Evolutionary conservation across 192 early-diverging fungal species (phyloP).

Genomic region (Coemansia sp.): DNA sequence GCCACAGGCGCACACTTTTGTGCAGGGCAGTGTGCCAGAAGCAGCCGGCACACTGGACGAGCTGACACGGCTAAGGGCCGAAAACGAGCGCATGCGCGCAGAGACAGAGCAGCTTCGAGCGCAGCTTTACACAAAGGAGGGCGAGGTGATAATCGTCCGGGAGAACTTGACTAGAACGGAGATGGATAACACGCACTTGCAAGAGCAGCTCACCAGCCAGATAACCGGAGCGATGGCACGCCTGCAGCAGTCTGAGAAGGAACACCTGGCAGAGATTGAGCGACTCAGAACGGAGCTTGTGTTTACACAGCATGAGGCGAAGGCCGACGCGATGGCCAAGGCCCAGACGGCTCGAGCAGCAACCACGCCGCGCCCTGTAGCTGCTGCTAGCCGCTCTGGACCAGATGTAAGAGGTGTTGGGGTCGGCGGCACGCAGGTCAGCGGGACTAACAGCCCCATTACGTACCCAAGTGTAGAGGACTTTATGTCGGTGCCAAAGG

Average conservation of each 20-base stretch:
- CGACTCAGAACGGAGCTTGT: conserved; percentile 34
- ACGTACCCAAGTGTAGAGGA: conserved; percentile 33
- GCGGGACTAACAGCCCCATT: not conserved
- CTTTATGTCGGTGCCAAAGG: conserved; percentile 27
- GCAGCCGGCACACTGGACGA: conserved; percentile 7
- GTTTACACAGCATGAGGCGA: conserved; percentile 42
- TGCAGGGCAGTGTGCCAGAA: not conserved
- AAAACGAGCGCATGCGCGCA: conserved; percentile 24
- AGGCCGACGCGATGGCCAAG: conserved; percentile 15
- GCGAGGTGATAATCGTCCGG: conserved; percentile 49
- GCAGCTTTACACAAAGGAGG: conserved; percentile 46
- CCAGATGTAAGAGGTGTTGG: not conserved
- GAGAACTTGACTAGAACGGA: conserved; percentile 47
- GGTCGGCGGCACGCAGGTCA: not conserved
- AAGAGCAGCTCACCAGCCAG: conserved; percentile 43
- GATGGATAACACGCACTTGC: conserved; percentile 49
- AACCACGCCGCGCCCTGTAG: not conserved
- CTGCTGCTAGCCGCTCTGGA: not conserved
- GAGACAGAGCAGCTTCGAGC: conserved; percentile 25
- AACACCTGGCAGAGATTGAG: conserved; percentile 32
- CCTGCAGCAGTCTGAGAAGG: conserved; percentile 8
- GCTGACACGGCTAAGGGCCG: conserved; percentile 21
- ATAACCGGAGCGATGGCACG: conserved; percentile 4
- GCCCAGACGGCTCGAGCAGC: not conserved
- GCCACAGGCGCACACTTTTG: not conserved